These are phyloP conservation scores for Xylaria bambusicola DNA, from an alignment of 495 filamentous ascomycete species.

Conservation along the genomic window DNA sequence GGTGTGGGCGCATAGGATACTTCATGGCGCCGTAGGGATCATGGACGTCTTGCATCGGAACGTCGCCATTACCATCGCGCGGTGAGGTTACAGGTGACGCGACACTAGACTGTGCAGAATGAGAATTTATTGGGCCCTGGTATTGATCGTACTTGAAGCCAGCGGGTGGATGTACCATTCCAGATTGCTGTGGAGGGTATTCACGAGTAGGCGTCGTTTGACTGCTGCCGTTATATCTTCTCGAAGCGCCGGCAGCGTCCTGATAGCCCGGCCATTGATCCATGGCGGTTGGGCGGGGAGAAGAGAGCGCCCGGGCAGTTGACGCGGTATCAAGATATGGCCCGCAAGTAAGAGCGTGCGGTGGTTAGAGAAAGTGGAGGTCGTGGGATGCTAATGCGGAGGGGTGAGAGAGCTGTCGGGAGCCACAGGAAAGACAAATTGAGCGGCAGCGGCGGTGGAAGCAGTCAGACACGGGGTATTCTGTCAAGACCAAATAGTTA, in stretches of 20 bases:
- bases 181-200: constrained; percentile 44
- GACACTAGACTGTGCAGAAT: constrained; percentile 56
- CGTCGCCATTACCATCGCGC: constrained; percentile 78
- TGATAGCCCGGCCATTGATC: constrained; percentile 59
- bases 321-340: constrained; percentile 8
- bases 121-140: constrained; percentile 58
- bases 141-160: constrained; percentile 77
- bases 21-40: constrained; percentile 81
- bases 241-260: constrained; percentile 46
- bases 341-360: constrained; percentile 10
- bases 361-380: constrained; percentile 13
- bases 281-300: constrained; percentile 45
- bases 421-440: constrained; percentile 10
- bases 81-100: constrained; percentile 67
- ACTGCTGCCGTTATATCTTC: constrained; percentile 53
- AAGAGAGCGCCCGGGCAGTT: constrained; percentile 5
- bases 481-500: constrained; percentile 5
- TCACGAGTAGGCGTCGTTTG: constrained; percentile 48
- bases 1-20: constrained; percentile 73
- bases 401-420: constrained; percentile 16
- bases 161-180: constrained; percentile 60
- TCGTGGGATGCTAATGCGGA: constrained; percentile 14
- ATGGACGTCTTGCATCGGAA: constrained; percentile 85
- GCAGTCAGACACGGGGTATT: constrained; percentile 1
- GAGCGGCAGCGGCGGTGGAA: neutral